Conservation (phyloP, 2,329 filamentous ascomycete species). For the Coleophoma cylindrospora region DNA sequence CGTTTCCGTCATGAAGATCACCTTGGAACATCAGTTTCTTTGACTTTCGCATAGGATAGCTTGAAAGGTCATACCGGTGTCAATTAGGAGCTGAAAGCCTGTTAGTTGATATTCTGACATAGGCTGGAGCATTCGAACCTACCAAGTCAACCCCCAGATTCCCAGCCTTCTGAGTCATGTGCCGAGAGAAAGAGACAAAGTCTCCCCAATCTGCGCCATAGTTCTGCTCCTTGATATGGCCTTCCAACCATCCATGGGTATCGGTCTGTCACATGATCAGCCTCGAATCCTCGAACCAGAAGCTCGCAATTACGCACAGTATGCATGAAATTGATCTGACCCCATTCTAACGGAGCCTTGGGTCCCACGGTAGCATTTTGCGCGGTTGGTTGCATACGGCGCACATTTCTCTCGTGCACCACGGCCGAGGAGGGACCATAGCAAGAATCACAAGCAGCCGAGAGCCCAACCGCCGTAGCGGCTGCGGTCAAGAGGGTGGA, state of each 20-base stretch:
- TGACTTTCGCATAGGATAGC: neutral
- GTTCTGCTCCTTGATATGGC: constrained; percentile 83
- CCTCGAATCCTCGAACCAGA: neutral
- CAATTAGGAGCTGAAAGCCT: constrained; percentile 57
- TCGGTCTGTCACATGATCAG: constrained; percentile 14
- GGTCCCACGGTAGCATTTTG: constrained; percentile 37
- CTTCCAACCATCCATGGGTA: constrained; percentile 73
- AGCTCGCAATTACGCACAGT: constrained; percentile 10
- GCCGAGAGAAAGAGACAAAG: constrained; percentile 85
- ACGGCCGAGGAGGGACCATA: constrained; percentile 35
- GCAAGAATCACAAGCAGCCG: constrained; percentile 35
- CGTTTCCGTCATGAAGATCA: constrained; percentile 87
- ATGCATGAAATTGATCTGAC: constrained; percentile 22
- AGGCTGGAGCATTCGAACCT: neutral
- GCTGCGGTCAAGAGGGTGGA: constrained; percentile 9
- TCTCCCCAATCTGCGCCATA: constrained; percentile 98
- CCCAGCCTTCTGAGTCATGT: constrained; percentile 74
- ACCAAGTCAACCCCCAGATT: constrained; percentile 68
- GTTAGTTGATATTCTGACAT: neutral
- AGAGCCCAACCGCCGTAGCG: constrained; percentile 12
- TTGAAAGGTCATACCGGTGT: constrained; percentile 57
- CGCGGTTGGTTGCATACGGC: constrained; percentile 43
- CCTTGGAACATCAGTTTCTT: constrained; percentile 4
- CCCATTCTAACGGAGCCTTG: constrained; percentile 25
- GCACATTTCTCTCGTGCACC: constrained; percentile 41